These are phyloP conservation scores for Aspergillus ellipticus DNA, from an alignment of 495 filamentous ascomycete species.

Conservation along the genomic window DNA sequence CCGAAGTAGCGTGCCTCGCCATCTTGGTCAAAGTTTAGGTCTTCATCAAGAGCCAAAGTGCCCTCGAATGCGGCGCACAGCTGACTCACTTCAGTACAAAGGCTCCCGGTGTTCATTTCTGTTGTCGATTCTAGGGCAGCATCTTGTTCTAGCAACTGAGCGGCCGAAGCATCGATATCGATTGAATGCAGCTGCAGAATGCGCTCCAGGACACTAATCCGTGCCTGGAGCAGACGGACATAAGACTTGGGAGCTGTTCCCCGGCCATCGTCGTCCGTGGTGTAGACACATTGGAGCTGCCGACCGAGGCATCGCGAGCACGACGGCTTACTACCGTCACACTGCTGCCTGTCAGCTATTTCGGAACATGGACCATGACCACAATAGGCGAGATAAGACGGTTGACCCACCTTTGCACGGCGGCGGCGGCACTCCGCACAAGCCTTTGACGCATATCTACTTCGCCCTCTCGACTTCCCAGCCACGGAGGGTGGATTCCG, in stretches of 20 bases:
- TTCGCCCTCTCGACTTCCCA: background rate
- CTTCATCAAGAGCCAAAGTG: conserved; percentile 25
- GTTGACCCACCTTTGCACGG: conserved; percentile 23
- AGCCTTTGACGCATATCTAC: conserved; percentile 25
- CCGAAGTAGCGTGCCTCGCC: conserved; percentile 32
- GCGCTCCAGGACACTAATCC: conserved; percentile 25
- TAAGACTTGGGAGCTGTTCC: conserved; percentile 30
- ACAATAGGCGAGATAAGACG: background rate
- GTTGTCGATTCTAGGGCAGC: too few species aligned
- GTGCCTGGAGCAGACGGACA: conserved; percentile 25
- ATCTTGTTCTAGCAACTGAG: conserved; percentile 15
- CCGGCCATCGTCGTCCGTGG: conserved; percentile 24
- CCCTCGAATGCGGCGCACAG: conserved; percentile 25
- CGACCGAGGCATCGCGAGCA: conserved; percentile 27
- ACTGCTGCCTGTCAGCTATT: conserved; percentile 11
- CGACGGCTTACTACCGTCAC: conserved; percentile 24
- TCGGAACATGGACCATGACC: background rate
- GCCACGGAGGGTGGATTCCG: too few species aligned
- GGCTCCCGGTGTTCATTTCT: background rate
- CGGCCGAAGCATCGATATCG: conserved; percentile 22
- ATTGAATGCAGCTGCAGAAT: conserved; percentile 21
- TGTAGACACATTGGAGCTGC: conserved; percentile 23
- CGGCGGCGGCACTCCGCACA: conserved; percentile 30
- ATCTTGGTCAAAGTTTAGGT: conserved; percentile 30
- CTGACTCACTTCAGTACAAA: conserved; percentile 12